Percentiles rank a stretch among this genome's conserved stretches.
Conservation (phyloP, 495 filamentous ascomycete species). For the Penicillium goetzii region DNA sequence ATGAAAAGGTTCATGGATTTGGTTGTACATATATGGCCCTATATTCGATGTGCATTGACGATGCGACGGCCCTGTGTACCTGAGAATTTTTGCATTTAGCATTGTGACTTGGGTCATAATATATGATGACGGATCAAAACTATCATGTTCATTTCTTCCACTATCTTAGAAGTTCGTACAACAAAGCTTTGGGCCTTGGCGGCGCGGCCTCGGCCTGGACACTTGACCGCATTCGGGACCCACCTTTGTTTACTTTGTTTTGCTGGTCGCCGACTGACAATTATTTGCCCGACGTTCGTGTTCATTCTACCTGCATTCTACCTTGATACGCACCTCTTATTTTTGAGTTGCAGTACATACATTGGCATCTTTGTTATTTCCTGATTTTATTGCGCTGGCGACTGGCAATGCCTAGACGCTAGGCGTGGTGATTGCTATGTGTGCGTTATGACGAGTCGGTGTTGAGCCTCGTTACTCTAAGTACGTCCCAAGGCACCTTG, state of each 20-base stretch:
- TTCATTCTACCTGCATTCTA: slow-evolving; percentile 15
- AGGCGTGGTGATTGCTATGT: slow-evolving; percentile 23
- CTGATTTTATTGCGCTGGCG: neutral
- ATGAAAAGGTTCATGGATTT: slow-evolving; percentile 39
- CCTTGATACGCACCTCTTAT: slow-evolving; percentile 14
- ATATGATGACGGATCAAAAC: slow-evolving; percentile 5
- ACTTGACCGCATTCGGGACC: slow-evolving; percentile 32
- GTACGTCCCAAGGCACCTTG: neutral
- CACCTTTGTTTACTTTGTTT: slow-evolving; percentile 39
- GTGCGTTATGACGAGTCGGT: slow-evolving; percentile 19
- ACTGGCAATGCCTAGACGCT: slow-evolving; percentile 15
- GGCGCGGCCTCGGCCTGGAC: slow-evolving; percentile 8
- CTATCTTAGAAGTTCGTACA: neutral
- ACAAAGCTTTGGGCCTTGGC: neutral
- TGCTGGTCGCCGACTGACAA: slow-evolving; percentile 14
- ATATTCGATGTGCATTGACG: slow-evolving; percentile 37
- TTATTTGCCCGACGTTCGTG: slow-evolving; percentile 1
- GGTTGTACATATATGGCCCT: slow-evolving; percentile 41
- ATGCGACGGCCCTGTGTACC: slow-evolving; percentile 25
- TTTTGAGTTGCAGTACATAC: slow-evolving; percentile 17
- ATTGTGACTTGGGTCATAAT: slow-evolving; percentile 17
- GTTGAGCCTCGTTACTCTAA: slow-evolving; percentile 11
- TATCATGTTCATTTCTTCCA: neutral
- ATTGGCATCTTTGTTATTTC: slow-evolving; percentile 16
- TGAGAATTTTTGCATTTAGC: slow-evolving; percentile 25